Conservation (phyloP, 2,329 filamentous ascomycete genomes). For the Sporothrix dimorphospora region DNA sequence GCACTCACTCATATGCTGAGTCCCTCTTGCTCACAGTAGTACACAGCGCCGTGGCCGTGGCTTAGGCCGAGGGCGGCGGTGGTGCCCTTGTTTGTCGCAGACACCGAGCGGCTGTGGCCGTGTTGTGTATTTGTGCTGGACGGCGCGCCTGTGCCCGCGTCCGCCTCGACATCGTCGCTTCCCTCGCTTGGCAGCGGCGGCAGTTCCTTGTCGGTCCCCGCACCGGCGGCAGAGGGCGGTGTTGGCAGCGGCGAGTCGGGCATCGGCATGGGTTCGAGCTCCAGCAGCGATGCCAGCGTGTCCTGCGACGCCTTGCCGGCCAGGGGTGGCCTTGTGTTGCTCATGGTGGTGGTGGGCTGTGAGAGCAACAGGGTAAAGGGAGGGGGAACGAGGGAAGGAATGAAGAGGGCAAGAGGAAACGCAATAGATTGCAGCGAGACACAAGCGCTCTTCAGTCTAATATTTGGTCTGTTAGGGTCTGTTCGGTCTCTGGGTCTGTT, state of each 20-base stretch:
- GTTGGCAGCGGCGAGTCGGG: constrained; percentile 49
- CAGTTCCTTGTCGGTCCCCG: constrained; percentile 50
- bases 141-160: not conserved
- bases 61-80: constrained; percentile 22
- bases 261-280: constrained; percentile 83
- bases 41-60: constrained; percentile 67
- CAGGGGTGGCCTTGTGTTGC: constrained; percentile 38
- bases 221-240: constrained; percentile 39
- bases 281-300: constrained; percentile 67
- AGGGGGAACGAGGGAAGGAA: not conserved
- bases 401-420: not conserved
- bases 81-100: constrained; percentile 35
- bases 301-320: constrained; percentile 51
- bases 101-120: constrained; percentile 24
- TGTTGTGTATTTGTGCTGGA: not conserved
- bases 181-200: constrained; percentile 45
- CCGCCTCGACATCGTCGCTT: not conserved
- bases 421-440: constrained; percentile 16
- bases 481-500: not conserved
- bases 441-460: too few species aligned
- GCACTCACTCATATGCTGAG: not conserved
- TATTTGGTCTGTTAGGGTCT: too few species aligned
- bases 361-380: not conserved
- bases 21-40: constrained; percentile 38
- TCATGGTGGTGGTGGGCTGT: constrained; percentile 22